Base-by-base conservation (phyloP, 176 grass and related monocot genomes). In the Rhynchospora tenuis region DNA sequence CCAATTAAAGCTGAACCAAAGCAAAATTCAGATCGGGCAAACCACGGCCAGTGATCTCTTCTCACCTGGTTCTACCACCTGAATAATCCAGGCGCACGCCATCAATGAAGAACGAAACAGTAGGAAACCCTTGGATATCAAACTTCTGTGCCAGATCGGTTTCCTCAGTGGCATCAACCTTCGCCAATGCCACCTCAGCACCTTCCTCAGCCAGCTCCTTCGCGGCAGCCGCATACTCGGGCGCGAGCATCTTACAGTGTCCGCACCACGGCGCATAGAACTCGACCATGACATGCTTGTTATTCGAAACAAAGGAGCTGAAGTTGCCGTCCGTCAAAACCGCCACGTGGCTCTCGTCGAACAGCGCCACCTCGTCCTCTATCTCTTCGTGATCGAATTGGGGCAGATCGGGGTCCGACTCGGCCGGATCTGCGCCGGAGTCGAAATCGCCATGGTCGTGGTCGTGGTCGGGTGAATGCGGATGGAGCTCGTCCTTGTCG, bases 181-280 rank as follows among this genome's bases (percentile, higher is more conserved):
- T 98, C 68, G 95, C 92, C 55, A 98, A 89, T 27, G 82, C 87
- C 62, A 94, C 86, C 59, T 85, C 79, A 67, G 92, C 83, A 6
- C 19, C 45, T 3, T 80, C 84, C 45, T 82, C 61, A 1, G 62
- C 82, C 68, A 98, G 84, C 1, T 72, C 80, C 45, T 89, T 65
- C 2, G 95, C 92, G 23, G 95, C 92, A 7, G 90, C 87, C 17
- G 95, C 95, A 26, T 91, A 98, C 68, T 91, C 89, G 43, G 95
- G 92, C 22, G 92, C 90, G n/a, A 98, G 92, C 73, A 85, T 85
- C 79, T 87, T 87, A 86, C 95, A 98, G 68, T 98, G 95, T 4
- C 83, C 90, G 64, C 95, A 98, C 95, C 95, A 98, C 77, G 95
- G 95, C 27, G 95, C 95, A 85, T 94, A 98, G 87, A 98, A 98